These are phyloP conservation scores for Aspergillus bertholletiae DNA, from an alignment of 495 filamentous ascomycete species.

Conservation along the genomic window DNA sequence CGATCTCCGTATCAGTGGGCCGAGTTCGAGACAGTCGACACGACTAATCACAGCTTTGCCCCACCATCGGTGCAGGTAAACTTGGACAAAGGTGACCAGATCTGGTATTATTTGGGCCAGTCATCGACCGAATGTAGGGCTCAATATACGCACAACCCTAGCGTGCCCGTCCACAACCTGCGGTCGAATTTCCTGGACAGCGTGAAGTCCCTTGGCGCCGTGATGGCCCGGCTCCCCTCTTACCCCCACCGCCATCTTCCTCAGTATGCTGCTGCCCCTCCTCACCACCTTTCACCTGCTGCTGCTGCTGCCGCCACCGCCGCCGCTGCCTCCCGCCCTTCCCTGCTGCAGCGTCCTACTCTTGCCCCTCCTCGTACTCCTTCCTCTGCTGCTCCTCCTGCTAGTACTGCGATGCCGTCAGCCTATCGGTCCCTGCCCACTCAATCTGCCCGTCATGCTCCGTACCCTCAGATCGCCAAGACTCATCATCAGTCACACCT, in stretches of 20 bases:
- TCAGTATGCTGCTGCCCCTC: slow-evolving; percentile 24
- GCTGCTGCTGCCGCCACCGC: slow-evolving; percentile 10
- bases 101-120: slow-evolving; percentile 89
- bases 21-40: slow-evolving; percentile 67
- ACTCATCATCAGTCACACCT: slow-evolving; percentile 23
- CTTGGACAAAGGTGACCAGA: slow-evolving; percentile 61
- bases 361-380: slow-evolving; percentile 27
- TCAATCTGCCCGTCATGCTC: slow-evolving; percentile 41
- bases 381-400: slow-evolving; percentile 30
- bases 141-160: slow-evolving; percentile 83
- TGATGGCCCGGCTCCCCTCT: slow-evolving; percentile 29
- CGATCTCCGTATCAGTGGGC: slow-evolving; percentile 66
- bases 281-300: slow-evolving; percentile 17
- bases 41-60: slow-evolving; percentile 35
- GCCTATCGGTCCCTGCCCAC: slow-evolving; percentile 47
- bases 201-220: slow-evolving; percentile 43
- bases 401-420: slow-evolving; percentile 48
- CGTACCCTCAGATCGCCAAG: slow-evolving; percentile 40
- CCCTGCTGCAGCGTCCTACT: slow-evolving; percentile 16
- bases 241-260: slow-evolving; percentile 32
- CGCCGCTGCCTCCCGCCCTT: slow-evolving; percentile 18
- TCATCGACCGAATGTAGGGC: slow-evolving; percentile 88
- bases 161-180: slow-evolving; percentile 53
- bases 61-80: slow-evolving; percentile 60
- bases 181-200: slow-evolving; percentile 58